Conservation (phyloP, 495 filamentous ascomycete genomes). For the Geopyxis carbonaria region DNA sequence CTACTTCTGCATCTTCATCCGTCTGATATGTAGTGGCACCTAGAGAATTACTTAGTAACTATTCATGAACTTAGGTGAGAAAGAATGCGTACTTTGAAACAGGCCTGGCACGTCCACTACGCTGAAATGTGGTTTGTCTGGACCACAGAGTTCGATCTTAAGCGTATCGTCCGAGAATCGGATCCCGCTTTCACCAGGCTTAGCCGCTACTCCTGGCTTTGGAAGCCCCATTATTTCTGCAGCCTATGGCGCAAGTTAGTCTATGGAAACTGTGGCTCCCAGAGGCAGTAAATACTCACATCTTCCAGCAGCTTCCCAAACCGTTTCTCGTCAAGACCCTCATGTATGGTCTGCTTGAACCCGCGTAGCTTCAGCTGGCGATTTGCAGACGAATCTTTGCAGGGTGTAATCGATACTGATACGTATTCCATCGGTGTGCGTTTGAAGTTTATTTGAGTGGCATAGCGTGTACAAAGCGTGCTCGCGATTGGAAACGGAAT, state of each 20-base stretch:
- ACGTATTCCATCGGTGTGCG: constrained; percentile 22
- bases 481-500: constrained; percentile 27
- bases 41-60: constrained; percentile 4
- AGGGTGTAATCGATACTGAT: constrained; percentile 29
- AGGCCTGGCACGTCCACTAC: constrained; percentile 40
- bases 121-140: constrained; percentile 32
- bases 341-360: no score
- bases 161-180: constrained; percentile 33
- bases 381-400: no score
- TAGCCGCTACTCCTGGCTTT: background rate
- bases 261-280: no score
- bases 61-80: background rate
- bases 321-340: no score
- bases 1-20: constrained; percentile 23
- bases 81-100: constrained; percentile 28
- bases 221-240: constrained; percentile 23
- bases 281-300: no score
- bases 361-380: no score
- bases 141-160: constrained; percentile 35
- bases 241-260: constrained; percentile 16
- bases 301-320: no score
- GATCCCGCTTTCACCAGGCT: background rate
- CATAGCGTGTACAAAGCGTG: constrained; percentile 30
- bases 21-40: constrained; percentile 27
- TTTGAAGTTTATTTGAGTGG: constrained; percentile 34